Percentiles rank a stretch among this genome's conserved stretches.
Evolutionary conservation across 2,329 filamentous ascomycete genomes (phyloP).

Genomic region (Xylariomycetidae sp.): DNA sequence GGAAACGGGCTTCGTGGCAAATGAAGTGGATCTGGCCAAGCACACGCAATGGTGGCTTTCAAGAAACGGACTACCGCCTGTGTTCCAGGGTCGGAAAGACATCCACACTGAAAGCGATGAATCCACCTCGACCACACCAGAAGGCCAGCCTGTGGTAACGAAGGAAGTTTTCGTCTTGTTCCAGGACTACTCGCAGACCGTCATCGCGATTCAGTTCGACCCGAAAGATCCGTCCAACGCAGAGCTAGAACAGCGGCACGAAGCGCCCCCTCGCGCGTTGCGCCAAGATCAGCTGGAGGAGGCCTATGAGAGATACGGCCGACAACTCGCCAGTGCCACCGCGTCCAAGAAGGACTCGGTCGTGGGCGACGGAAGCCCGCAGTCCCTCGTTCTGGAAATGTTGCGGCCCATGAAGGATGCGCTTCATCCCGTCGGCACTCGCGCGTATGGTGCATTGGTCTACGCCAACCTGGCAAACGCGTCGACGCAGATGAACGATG

Average conservation of each 20-base stretch:
- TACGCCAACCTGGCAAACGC: conserved; percentile 96
- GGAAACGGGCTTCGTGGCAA: conserved; percentile 80
- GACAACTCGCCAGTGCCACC: conserved; percentile 66
- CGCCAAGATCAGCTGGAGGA: conserved; percentile 91
- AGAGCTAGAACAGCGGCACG: conserved; percentile 77
- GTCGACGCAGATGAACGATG: conserved; percentile 80
- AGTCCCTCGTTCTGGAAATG: conserved; percentile 71
- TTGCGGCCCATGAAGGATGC: conserved; percentile 68
- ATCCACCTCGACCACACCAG: conserved; percentile 60
- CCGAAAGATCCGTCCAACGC: conserved; percentile 66
- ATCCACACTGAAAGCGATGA: conserved; percentile 80
- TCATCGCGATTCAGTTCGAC: conserved; percentile 77
- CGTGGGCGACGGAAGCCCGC: conserved; percentile 78
- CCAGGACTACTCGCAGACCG: conserved; percentile 92
- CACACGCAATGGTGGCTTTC: conserved; percentile 84
- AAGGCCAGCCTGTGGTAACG: conserved; percentile 64
- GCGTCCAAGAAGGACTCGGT: conserved; percentile 68
- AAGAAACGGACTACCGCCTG: conserved; percentile 70
- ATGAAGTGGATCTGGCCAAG: conserved; percentile 73
- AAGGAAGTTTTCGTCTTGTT: conserved; percentile 85
- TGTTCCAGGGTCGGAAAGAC: conserved; percentile 76
- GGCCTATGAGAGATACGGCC: conserved; percentile 75
- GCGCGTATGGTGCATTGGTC: conserved; percentile 84
- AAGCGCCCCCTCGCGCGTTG: conserved; percentile 70
- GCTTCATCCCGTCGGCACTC: conserved; percentile 76